phyloP scores from a whole-genome alignment of 2,329 filamentous ascomycete genomes.

The Claviceps maximensis region DNA sequence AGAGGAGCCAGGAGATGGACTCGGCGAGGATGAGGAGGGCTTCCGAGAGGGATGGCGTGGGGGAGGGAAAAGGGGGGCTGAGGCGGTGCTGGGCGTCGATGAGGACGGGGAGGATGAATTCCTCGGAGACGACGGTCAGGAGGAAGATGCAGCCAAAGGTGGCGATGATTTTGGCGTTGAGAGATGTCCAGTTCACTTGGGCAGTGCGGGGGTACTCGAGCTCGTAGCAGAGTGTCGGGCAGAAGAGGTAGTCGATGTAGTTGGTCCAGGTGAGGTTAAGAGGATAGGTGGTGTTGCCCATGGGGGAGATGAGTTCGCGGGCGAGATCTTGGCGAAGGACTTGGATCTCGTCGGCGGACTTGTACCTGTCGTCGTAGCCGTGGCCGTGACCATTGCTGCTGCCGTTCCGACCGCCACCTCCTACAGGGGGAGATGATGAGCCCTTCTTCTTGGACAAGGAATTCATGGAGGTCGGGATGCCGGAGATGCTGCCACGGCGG shows the following conservation, averaged over 20 bases:
- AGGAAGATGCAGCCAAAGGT: conserved; percentile 96
- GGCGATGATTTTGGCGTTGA: conserved; percentile 74
- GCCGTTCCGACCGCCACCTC: neutral
- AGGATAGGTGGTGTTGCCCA: conserved; percentile 83
- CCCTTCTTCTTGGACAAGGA: conserved; percentile 4
- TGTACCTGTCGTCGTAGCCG: conserved; percentile 8
- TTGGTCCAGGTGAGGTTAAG: conserved; percentile 73
- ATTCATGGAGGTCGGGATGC: conserved; percentile 13
- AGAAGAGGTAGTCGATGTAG: conserved; percentile 77
- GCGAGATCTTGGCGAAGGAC: conserved; percentile 77
- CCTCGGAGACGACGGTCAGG: conserved; percentile 78
- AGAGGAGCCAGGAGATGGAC: conserved; percentile 80
- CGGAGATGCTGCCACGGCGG: conserved; percentile 26
- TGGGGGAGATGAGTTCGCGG: conserved; percentile 77
- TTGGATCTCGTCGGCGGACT: conserved; percentile 38
- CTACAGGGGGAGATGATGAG: no score
- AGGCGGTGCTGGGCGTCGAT: conserved; percentile 51
- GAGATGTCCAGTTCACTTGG: conserved; percentile 63
- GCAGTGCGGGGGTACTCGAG: conserved; percentile 80
- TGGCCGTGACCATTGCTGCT: conserved; percentile 8
- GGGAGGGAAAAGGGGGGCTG: conserved; percentile 22
- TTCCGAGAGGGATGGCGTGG: conserved; percentile 39
- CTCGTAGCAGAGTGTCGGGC: conserved; percentile 94
- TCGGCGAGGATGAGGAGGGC: conserved; percentile 71
- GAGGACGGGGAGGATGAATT: conserved; percentile 88